Evolutionary conservation across 2,329 filamentous ascomycete genomes (phyloP), one percentile per base, ranked within the genome.

Genomic region (Rugonectria rugulosa): DNA sequence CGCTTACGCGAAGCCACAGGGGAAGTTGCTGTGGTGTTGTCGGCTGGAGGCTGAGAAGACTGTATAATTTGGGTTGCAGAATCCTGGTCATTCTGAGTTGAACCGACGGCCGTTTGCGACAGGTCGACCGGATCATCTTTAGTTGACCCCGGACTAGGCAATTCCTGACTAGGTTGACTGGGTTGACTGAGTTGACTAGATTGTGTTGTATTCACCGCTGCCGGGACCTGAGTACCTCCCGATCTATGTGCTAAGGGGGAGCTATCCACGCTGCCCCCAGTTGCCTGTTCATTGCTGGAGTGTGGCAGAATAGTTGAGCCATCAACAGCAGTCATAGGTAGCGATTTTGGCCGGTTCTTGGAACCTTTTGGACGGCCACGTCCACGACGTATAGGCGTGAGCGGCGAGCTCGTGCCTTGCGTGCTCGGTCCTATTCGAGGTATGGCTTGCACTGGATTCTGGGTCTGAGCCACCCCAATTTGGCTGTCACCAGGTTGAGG

Each of bases 331-430:
- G 40, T 61, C 19, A 40, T 14, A 12, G 48, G 26, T 4, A 46
- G 59, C 7, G 69, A 59, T 52, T 72, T 79, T 14, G 70, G 67
- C 24, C 77, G 75, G 48, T 76, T 79, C 57, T 75, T 80, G 12
- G 79, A 78, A 1, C 79, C 79, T 52, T 78, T 82, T 1, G 81
- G 75, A 32, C 78, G 72, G 8, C 75, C 73, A 56, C 69, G 68
- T 49, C 72, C 74, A 46, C 68, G 72, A 10, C 62, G 60, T 15
- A 63, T 57, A 12, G 67, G 65, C 17, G 64, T 66, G 32, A 60
- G 36, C 6, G 56, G 46, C 10, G 48, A 57, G 24, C 58, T 63
- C n/a, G 60, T 47, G 12, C 61, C 57, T 27, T 58, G 60, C 19
- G 44, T 41, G 11, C 29, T 43, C 14, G 55, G 36, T 6, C n/a